These are phyloP conservation scores for Penicillium sp. DNA, from an alignment of 2,329 filamentous ascomycete genomes.

Conservation along the genomic window DNA sequence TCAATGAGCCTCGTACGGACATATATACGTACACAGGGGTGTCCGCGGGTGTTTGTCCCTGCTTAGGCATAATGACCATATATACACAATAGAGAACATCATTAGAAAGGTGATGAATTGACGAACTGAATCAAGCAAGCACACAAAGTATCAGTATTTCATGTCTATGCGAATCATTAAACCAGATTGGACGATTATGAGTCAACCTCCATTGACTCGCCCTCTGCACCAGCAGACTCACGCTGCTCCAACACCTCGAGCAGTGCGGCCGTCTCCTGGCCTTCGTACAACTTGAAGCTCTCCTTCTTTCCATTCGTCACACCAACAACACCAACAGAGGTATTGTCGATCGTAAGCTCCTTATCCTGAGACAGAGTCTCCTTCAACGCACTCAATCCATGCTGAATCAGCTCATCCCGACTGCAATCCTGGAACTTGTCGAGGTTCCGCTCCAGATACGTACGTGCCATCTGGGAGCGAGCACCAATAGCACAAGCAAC, in stretches of 20 bases:
- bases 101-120: slow-evolving; percentile 9
- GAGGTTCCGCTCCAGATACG: slow-evolving; percentile 90
- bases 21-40: background rate
- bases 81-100: slow-evolving; percentile 1
- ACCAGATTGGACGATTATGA: slow-evolving; percentile 37
- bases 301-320: slow-evolving; percentile 63
- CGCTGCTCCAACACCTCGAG: slow-evolving; percentile 67
- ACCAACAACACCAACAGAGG: slow-evolving; percentile 84
- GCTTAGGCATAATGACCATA: background rate
- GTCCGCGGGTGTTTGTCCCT: background rate
- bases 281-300: slow-evolving; percentile 88
- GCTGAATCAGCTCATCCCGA: slow-evolving; percentile 83
- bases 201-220: slow-evolving; percentile 60
- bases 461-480: slow-evolving; percentile 94
- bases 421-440: slow-evolving; percentile 76
- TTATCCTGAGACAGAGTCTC: slow-evolving; percentile 96
- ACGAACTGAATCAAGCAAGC: slow-evolving; percentile 5
- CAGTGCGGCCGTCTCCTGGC: slow-evolving; percentile 81
- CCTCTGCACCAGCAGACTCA: slow-evolving; percentile 45
- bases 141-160: slow-evolving; percentile 25
- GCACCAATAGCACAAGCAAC: slow-evolving; percentile 93
- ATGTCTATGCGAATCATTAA: slow-evolving; percentile 36
- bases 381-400: slow-evolving; percentile 88
- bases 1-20: background rate
- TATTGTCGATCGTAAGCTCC: slow-evolving; percentile 96